Evolutionary conservation across 169 alveolate species (phyloP), one percentile per base, ranked within the genome.

Genomic region (Plasmodium chabaudi): DNA sequence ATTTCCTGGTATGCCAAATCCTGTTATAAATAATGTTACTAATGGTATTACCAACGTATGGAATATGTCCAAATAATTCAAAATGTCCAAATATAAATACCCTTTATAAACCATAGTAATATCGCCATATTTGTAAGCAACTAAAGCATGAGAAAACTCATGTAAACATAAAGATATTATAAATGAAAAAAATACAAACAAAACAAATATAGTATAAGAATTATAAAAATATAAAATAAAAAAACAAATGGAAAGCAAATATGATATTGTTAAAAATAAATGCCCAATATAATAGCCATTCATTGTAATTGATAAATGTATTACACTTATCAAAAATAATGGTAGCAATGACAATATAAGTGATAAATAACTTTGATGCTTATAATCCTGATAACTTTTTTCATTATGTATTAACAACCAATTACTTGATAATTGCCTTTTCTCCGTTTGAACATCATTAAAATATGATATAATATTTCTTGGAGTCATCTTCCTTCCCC

Each of bases 81-180:
- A 69, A 39, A 79, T 79, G 51, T 79, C 89, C 42, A 79, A 47
- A 53, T 79, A 79, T 69, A 79, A 71, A 71, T 79, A 79, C 12
- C 89, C 89, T 25, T 79, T 79, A 59, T 79, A 79, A 17, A 79
- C 74, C 89, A 79, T 79, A 5, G 89, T 79, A 19, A 79, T 79
- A 34, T 79, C 89, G 9, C 89, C 89, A 59, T 67, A 79, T 13
- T 79, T 79, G 34, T 65, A 79, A 9, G 89, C 89, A 79, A 55
- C 82, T 53, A 51, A 53, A 10, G 89, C 89, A 17, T 79, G 89
- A 6, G 89, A 70, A 79, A 79, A 79, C 56, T 79, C 89, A 34
- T 79, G 89, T 67, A 79, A 65, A 67, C 89, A 79, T 56, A 79
- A 67, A 12, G 77, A 79, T 79, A 79, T 79, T 10, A 79, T 25